phyloP scores from a whole-genome alignment of 75 land plant species.

The Chamaecyparis obtusa region DNA sequence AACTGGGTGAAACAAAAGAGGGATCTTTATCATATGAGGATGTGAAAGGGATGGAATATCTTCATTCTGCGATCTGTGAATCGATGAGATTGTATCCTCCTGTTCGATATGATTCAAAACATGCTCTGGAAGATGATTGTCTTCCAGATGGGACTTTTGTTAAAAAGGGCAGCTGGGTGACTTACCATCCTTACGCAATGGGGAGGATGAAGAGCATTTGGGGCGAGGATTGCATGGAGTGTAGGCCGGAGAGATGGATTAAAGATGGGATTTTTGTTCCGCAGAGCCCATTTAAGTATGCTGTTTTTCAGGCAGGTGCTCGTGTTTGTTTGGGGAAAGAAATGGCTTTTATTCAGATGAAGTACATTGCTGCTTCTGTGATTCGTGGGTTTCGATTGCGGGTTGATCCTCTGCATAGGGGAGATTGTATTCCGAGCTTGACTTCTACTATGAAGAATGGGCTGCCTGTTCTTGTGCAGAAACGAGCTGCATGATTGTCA shows the following conservation, averaged over 20 bases:
- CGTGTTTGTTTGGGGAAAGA: constrained; percentile 18
- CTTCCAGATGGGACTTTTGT: constrained; percentile 35
- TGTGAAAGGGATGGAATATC: constrained; percentile 44
- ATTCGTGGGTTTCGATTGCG: background rate
- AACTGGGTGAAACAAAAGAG: background rate
- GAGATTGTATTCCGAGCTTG: background rate
- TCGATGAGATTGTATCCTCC: constrained; percentile 73
- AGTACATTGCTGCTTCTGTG: constrained; percentile 3
- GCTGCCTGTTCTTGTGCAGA: background rate
- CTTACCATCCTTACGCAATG: constrained; percentile 21
- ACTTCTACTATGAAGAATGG: background rate
- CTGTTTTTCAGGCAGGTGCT: constrained; percentile 23
- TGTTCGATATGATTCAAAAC: constrained; percentile 31
- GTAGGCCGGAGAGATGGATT: constrained; percentile 25
- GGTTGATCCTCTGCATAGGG: background rate
- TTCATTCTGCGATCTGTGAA: constrained; percentile 64
- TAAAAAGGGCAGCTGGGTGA: constrained; percentile 14
- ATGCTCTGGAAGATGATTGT: constrained; percentile 29
- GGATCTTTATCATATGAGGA: constrained; percentile 28
- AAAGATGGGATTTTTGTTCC: constrained; percentile 10
- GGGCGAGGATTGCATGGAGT: constrained; percentile 30
- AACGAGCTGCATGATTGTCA: background rate
- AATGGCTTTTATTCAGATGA: constrained; percentile 23
- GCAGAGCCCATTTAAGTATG: constrained; percentile 19
- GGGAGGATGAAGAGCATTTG: constrained; percentile 28